phyloP scores from a whole-genome alignment of 106 monocot genomes.

The Apostasia ramifera region DNA sequence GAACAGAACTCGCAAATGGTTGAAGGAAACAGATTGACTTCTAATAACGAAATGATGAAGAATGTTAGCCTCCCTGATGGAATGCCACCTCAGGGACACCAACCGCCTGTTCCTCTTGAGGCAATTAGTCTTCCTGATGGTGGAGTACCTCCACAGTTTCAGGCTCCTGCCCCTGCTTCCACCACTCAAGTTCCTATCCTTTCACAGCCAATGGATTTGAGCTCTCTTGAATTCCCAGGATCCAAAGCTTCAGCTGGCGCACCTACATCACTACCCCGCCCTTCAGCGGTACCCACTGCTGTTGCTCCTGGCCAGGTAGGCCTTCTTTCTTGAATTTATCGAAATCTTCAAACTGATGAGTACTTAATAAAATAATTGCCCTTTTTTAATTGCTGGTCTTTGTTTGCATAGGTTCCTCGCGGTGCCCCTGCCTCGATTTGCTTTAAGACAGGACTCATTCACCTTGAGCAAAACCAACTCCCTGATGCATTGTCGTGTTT shows the following conservation, averaged over 20 bases:
- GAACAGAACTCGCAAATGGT: constrained; percentile 26
- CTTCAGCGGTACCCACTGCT: constrained; percentile 51
- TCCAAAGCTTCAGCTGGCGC: constrained; percentile 14
- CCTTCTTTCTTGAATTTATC: background rate
- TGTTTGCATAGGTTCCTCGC: constrained; percentile 64
- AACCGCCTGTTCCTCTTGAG: constrained; percentile 28
- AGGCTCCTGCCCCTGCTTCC: constrained; percentile 27
- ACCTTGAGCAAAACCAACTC: constrained; percentile 98
- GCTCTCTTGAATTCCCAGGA: constrained; percentile 66
- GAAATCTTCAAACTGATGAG: background rate
- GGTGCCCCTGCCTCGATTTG: constrained; percentile 85
- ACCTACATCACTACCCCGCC: constrained; percentile 12
- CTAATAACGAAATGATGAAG: constrained; percentile 30
- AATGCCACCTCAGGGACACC: constrained; percentile 64
- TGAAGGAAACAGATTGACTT: constrained; percentile 12
- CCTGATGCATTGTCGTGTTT: constrained; percentile 92
- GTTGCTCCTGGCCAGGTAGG: constrained; percentile 86
- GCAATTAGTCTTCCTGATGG: constrained; percentile 70
- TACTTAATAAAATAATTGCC: background rate
- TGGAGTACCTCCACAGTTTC: constrained; percentile 63
- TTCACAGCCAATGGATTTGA: constrained; percentile 85
- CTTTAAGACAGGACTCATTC: constrained; percentile 83
- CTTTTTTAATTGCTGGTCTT: background rate
- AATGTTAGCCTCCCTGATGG: constrained; percentile 86
- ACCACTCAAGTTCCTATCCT: constrained; percentile 22